Conservation (phyloP, 2,329 filamentous ascomycete species). For the Fusarium sp. region DNA sequence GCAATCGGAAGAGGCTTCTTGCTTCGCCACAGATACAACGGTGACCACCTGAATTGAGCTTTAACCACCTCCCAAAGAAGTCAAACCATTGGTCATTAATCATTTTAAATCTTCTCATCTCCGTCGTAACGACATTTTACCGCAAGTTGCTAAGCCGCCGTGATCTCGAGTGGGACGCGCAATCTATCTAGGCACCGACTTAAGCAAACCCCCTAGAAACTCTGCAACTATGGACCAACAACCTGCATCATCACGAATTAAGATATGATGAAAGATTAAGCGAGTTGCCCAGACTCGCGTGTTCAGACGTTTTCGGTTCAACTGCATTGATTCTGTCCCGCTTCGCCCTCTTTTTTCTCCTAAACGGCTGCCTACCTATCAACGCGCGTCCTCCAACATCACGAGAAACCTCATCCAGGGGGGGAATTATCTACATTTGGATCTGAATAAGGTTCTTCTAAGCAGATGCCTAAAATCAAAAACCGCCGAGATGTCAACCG, state of each 20-base stretch:
- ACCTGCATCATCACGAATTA: neutral
- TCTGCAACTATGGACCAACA: neutral
- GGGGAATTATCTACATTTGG: neutral
- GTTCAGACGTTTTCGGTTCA: neutral
- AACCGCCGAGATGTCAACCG: neutral
- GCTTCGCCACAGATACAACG: neutral
- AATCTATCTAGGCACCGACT: neutral
- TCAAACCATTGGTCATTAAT: neutral
- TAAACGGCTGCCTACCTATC: neutral
- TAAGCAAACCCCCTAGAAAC: neutral
- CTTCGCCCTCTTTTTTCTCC: neutral
- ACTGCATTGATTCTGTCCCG: neutral
- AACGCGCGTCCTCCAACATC: neutral
- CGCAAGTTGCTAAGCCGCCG: neutral
- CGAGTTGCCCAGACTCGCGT: neutral
- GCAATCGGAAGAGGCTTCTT: neutral
- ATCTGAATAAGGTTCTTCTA: neutral
- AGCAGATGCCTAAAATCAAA: neutral
- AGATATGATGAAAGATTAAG: neutral
- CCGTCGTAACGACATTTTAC: neutral
- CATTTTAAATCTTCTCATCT: neutral
- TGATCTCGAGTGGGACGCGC: neutral
- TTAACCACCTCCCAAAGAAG: neutral
- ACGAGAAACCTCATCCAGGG: neutral
- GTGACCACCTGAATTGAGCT: neutral